Evolutionary conservation across 176 grass and related monocot species (phyloP).

Genomic region (Phoenix dactylifera): DNA sequence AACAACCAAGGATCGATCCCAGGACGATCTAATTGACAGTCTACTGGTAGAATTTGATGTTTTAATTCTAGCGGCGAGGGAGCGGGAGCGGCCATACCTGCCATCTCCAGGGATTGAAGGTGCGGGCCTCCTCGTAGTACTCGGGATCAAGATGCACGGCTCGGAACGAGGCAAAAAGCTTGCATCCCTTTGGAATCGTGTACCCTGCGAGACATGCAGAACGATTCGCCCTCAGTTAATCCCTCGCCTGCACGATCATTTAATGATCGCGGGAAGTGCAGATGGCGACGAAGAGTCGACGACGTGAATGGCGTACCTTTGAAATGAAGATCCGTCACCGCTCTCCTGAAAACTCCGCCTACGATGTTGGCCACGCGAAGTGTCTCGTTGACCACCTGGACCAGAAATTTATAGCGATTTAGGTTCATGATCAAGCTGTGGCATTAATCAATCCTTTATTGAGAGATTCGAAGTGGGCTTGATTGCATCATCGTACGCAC

Average conservation of each 20-base stretch:
- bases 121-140: constrained; percentile 70
- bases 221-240: too few relatives aligned
- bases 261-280: too few relatives aligned
- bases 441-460: not conserved
- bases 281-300: not conserved
- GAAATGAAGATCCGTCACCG: constrained; percentile 71
- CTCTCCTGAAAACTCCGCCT: constrained; percentile 85
- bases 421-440: not conserved
- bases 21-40: too few relatives aligned
- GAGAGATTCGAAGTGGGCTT: not conserved
- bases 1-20: too few relatives aligned
- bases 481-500: constrained; percentile 49
- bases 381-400: constrained; percentile 93
- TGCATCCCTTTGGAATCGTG: constrained; percentile 92
- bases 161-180: constrained; percentile 87
- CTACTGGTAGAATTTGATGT: too few relatives aligned
- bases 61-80: too few relatives aligned
- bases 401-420: not conserved
- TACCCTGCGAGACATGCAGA: constrained; percentile 28
- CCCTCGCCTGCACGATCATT: too few relatives aligned
- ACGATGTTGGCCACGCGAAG: constrained; percentile 94
- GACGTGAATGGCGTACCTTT: constrained; percentile 42
- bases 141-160: constrained; percentile 72
- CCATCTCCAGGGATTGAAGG: constrained; percentile 96
- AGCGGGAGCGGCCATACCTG: constrained; percentile 19